phyloP scores from a whole-genome alignment of 768 basidiomycete species.

The Lentinula aciculospora region DNA sequence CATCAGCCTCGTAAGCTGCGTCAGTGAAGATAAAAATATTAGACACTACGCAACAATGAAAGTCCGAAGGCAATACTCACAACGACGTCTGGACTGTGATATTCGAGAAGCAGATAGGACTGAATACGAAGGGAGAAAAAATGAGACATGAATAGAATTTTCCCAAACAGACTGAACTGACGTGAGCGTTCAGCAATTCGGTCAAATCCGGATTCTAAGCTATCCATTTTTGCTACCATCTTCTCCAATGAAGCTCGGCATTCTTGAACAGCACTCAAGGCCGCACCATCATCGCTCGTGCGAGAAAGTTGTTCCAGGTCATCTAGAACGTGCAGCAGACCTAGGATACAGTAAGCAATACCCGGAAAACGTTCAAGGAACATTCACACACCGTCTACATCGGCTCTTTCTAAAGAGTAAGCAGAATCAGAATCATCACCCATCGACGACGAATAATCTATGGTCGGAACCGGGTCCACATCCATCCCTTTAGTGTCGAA shows the following conservation, averaged over 20 bases:
- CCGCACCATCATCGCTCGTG: constrained; percentile 35
- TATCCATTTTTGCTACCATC: constrained; percentile 73
- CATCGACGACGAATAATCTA: constrained; percentile 68
- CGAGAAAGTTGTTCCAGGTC: constrained; percentile 58
- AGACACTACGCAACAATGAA: constrained; percentile 2
- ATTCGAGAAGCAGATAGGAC: constrained; percentile 76
- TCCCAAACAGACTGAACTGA: constrained; percentile 31
- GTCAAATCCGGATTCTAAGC: constrained; percentile 76
- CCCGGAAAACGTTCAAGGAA: background rate
- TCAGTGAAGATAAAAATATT: constrained; percentile 1
- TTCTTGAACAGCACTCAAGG: constrained; percentile 54
- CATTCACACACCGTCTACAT: constrained; percentile 64
- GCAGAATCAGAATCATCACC: constrained; percentile 54
- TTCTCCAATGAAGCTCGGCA: constrained; percentile 60
- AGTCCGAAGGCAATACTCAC: constrained; percentile 37
- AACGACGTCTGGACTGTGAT: constrained; percentile 60
- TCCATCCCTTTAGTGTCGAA: constrained; percentile 82
- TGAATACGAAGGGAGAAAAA: constrained; percentile 20
- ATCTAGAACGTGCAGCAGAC: constrained; percentile 53
- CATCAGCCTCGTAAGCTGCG: constrained; percentile 68
- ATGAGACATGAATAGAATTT: constrained; percentile 3
- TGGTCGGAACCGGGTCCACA: constrained; percentile 59
- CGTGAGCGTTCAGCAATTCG: constrained; percentile 80
- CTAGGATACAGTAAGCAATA: constrained; percentile 29
- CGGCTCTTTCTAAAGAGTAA: constrained; percentile 64